Evolutionary conservation across 202 grass and related monocot species (phyloP), one percentile per base, ranked within the genome.

Genomic region (Carex arenaria): DNA sequence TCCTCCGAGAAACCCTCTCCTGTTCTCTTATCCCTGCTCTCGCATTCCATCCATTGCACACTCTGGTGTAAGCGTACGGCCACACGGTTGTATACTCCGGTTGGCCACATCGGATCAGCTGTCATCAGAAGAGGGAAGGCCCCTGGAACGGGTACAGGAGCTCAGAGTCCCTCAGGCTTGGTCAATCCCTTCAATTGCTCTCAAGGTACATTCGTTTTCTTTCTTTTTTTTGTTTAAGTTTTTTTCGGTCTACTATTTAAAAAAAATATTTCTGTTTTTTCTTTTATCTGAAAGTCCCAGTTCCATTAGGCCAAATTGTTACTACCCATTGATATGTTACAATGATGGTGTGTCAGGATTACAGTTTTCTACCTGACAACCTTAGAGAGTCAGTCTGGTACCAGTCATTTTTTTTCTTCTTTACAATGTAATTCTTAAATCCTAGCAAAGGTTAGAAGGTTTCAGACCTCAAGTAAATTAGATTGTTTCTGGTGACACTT

Each of bases 111-210:
- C 80, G 10, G 63, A 52, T 54, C 64, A 15, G 43, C 14, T 54
- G 15, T 30, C 79, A 5, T 78, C 49, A n/a, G 4, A 36, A 82
- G 59, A 30, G 2, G 68, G 67, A 63, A 82, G 85, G 67, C n/a
- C 47, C 22, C 53, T 84, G 70, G 80, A 84, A 67, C 87, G 60
- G 56, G 85, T 94, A 52, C 38, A 94, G 79, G 92, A 94, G 87
- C 76, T 91, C 67, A 91, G 89, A 82, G 89, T 91, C 32, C 92
- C 92, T 59, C 17, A 53, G 79, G 82, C 66, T 47, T 94, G 92
- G 92, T 85, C 88, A 20, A 79, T 67, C 13, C 87, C 92, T 31
- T 76, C 63, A 26, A 86, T 85, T 72, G 92, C 90, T 59, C 55
- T 78, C 15, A 72, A 92, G 78, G 89, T 94, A 70, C 0, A n/a